Evolutionary conservation across 129 eudicot species (phyloP), one percentile per base, ranked within the genome.

Genomic region (Pseudognaphalium luteoalbum): DNA sequence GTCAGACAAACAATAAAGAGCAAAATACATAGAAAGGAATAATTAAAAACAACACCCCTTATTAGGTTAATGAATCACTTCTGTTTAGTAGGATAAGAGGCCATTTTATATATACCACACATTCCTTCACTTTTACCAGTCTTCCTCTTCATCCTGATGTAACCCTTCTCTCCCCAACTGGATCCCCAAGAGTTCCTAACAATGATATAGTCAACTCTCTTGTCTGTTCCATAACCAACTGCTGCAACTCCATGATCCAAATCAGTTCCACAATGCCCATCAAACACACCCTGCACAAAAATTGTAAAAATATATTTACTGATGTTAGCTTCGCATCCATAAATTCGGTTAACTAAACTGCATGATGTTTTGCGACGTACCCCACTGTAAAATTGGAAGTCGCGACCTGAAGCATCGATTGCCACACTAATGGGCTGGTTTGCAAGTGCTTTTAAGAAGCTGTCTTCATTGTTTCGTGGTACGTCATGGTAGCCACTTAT

Each of bases 401-500:
- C 97, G 50, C 91, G 87, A 4, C 93, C 89, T 14, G 97, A 92
- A 70, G 97, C 97, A 37, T 89, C 95, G 56, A 92, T 89, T n/a
- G 88, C 97, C n/a, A 92, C 88, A 66, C 97, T 92, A 11, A 92
- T 22, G 0, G 97, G 97, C 84, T 89, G 96, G 82, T 92, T 83
- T 25, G 96, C 97, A 32, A 89, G 91, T 78, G 96, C 97, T 78
- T 92, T 92, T 70, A 92, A 54, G 19, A 92, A 82, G 81, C 88
- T 85, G 7, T 81, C 76, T 76, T 87, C 97, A 16, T 78, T 84
- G 41, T 89, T 92, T 22, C 80, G 85, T 12, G 97, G 97, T 66
- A 92, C 89, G 57, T 92, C 96, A 22, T 86, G 91, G 81, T 83
- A 92, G 11, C 97, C 97, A 60, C 79, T 83, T 56, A 92, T 92